Evolutionary conservation across 2,329 filamentous ascomycete species (phyloP).

Genomic region (Venturia aucupariae): DNA sequence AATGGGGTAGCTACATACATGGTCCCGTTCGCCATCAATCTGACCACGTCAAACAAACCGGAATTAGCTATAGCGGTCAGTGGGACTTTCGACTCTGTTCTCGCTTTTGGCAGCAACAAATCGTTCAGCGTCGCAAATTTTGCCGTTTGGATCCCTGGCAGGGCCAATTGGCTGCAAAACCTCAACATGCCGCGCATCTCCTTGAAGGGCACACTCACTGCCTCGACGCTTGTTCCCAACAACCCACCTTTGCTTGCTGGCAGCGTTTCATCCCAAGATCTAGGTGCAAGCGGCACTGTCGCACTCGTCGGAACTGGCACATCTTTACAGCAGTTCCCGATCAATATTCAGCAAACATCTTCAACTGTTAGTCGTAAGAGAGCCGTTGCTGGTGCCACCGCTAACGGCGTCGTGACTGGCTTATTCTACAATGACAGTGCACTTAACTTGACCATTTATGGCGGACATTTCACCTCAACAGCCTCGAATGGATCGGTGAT

Average conservation of each 20-base stretch:
- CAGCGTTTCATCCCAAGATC: constrained; percentile 66
- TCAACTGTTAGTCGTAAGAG: constrained; percentile 28
- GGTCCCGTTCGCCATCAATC: constrained; percentile 69
- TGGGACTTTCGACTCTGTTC: constrained; percentile 67
- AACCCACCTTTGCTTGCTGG: constrained; percentile 68
- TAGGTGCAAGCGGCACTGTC: constrained; percentile 64
- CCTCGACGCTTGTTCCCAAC: constrained; percentile 56
- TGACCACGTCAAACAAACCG: constrained; percentile 48
- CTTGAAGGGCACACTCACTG: constrained; percentile 63
- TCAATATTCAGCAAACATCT: constrained; percentile 40
- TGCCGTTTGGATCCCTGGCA: constrained; percentile 84
- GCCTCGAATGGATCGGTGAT: constrained; percentile 60
- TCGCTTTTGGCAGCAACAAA: constrained; percentile 54
- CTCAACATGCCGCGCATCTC: constrained; percentile 53
- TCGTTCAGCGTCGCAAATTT: constrained; percentile 62
- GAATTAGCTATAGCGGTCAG: constrained; percentile 72
- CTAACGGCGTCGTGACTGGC: constrained; percentile 66
- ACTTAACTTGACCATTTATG: constrained; percentile 78
- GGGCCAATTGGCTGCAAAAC: constrained; percentile 80
- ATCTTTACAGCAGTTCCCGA: constrained; percentile 39
- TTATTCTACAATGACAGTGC: constrained; percentile 62
- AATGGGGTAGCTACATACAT: constrained; percentile 68
- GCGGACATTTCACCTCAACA: constrained; percentile 71
- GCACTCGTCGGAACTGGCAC: constrained; percentile 42
- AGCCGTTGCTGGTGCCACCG: constrained; percentile 30